Evolutionary conservation across 2,329 filamentous ascomycete genomes (phyloP), one percentile per base, ranked within the genome.

Genomic region (Penicillium sp.): DNA sequence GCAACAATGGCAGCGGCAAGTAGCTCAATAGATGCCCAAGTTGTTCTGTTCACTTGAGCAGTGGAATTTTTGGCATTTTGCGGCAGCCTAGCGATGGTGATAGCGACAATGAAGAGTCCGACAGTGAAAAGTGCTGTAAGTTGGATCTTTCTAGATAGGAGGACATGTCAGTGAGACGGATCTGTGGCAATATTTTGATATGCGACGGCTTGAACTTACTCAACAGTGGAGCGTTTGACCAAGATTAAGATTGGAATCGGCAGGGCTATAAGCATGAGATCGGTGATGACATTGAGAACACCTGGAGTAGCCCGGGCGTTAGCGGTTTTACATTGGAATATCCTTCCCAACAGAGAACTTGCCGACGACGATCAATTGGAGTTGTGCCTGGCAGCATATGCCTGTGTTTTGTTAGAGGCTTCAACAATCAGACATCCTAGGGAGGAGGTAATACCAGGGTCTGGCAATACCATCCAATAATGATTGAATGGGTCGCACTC

Each of bases 291-390:
- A 47, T 56, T 58, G 16, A 58, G 42, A 13, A 56, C 54, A 21
- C 54, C 54, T 56, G 39, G 5, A 13, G 18, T n/a, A 42, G 10
- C n/a, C 27, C 18, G 11, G 24, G 22, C 11, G 16, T 49, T 42
- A 46, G 52, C 22, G 32, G 16, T 24, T 10, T 27, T 42, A 46
- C 5, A 44, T 45, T 36, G 27, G 29, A 21, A 18, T 6, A 11
- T 31, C 31, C 34, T 45, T 46, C 21, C 13, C 2, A 13, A 46
- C 14, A 21, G 16, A n/a, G 21, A 2, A 29, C 53, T 54, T 53
- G 56, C 56, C 56, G 36, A 58, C 53, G 27, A 56, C 49, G 39
- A 58, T 56, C 47, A 58, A 47, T 53, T 58, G 54, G n/a, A 58
- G 53, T 38, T 58, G 56, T 44, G 56, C 56, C 42, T 49, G 49